Base-by-base conservation (phyloP, 2,329 filamentous ascomycete species). In the Fusarium annulatum region DNA sequence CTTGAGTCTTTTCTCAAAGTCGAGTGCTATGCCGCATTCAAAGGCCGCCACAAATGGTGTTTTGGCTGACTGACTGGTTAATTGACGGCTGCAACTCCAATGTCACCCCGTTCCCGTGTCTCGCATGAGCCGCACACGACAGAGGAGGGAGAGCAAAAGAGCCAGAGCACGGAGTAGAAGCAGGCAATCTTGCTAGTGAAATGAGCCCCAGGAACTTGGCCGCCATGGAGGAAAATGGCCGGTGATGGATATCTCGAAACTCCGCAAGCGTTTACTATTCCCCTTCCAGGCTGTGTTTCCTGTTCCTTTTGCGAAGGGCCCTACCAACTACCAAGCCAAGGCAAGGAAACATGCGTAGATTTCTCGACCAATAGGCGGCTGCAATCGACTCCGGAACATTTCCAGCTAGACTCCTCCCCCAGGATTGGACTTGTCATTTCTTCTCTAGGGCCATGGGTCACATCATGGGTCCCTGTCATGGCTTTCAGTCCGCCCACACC, bases 111-210 rank as follows among this genome's bases (percentile, higher is more conserved):
- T 46, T 55, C 52, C 43, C 65, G 61, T 72, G 67, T 76, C 74
- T 74, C 58, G 67, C 59, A 69, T 74, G 61, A 77, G 71, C 75
- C 67, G 67, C 74, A 68, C 67, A 58, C 19, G 36, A 57, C 52
- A 33, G 36, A 67, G 34, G 34, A 67, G 34, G 21, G 46, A 36
- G 33, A 28, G 33, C 43, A 59, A 39, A 21, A 23, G 48, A 43
- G 42, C 34, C 34, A 12, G 34, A 28, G 26, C n/a, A 42, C 51
- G 8, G 34, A 55, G 19, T 14, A 36, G 9, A 19, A 11, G 21
- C 26, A 48, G 56, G 56, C 55, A 64, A 67, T 53, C 64, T 67
- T 67, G 34, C 28, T n/a, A 41, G 42, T 49, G 53, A 49, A 48
- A 56, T 46, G 41, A 69, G 26, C 51, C 38, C 38, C 49, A 64